A percentile compares a stretch with the other conserved stretches of the same genome.
These are phyloP conservation scores for Chytriomyces sp. DNA, from an alignment of 192 early-diverging fungal genomes.

Conservation along the genomic window DNA sequence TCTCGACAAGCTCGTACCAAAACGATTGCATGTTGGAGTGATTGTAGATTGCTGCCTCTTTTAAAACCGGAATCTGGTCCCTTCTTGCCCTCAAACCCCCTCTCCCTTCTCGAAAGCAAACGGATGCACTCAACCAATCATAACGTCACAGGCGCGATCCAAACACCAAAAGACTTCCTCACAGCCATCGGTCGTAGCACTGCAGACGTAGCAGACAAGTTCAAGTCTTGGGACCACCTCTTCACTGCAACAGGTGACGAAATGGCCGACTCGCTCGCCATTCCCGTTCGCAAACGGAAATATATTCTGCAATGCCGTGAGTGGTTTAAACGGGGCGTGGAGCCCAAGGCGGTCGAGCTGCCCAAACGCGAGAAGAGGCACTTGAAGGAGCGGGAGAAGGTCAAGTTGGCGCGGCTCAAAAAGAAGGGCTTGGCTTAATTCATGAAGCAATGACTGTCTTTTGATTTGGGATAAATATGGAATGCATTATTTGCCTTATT, in stretches of 20 bases:
- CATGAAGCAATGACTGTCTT: too few species aligned
- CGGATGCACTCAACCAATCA: background rate
- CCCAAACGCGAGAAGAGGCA: conserved; percentile 48
- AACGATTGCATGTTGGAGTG: background rate
- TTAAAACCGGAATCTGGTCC: background rate
- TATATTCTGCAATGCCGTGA: conserved; percentile 50
- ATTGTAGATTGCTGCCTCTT: background rate
- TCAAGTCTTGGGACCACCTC: conserved; percentile 50
- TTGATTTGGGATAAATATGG: too few species aligned
- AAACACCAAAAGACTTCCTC: conserved; percentile 37
- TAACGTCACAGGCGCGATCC: background rate
- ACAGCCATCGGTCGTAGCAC: conserved; percentile 47
- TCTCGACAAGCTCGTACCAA: too few species aligned
- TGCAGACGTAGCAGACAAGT: conserved; percentile 46
- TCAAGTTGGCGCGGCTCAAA: conserved; percentile 42
- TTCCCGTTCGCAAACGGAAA: conserved; percentile 44
- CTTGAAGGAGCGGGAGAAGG: conserved; percentile 37
- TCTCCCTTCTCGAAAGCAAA: background rate
- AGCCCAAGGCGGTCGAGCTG: conserved; percentile 36
- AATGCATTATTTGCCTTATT: too few species aligned
- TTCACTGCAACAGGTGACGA: conserved; percentile 42
- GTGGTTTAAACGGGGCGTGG: conserved; percentile 49
- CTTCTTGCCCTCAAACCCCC: background rate
- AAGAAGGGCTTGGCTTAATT: conserved; percentile 50
- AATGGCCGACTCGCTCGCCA: conserved; percentile 47